Base-by-base conservation (phyloP, 2,329 filamentous ascomycete species). In the Phoma sp. region DNA sequence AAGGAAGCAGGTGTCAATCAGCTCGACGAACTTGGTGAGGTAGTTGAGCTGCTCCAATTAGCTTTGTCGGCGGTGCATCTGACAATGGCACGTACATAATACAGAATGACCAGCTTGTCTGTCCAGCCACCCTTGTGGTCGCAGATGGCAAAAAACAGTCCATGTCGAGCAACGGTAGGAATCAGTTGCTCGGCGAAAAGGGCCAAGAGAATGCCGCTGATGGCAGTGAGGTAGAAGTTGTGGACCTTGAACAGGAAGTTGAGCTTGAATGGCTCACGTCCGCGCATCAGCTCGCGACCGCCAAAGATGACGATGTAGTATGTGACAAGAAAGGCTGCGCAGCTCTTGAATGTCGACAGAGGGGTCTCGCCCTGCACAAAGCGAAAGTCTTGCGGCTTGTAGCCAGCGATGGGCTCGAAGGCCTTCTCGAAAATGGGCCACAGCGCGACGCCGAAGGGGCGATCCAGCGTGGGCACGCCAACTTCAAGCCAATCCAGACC, bases 241-340 rank as follows among this genome's bases (percentile, higher is more conserved):
- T 99, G 94, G 74, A 97, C 85, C 81, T 96, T 90, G 84, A 98
- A 98, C 55, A 95, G 81, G 15, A 84, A 82, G 82, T 91, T 95
- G 73, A 98, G 85, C 84, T 96, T 91, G 81, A 95, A 89, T 21
- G 94, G 84, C 74, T 88, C 84, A 61, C 91, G 86, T 72, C 90
- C 88, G 79, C 91, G 91, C 95, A 99, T 98, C 69, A 92, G 75
- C 79, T 96, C 91, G 63, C 94, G 86, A 57, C 94, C 95, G 62
- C 93, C 93, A 66, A 98, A 96, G 72, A 98, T 95, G 80, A 96
- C 82, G 65, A 90, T 80, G 78, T 98, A 98, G 88, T 98, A 99
- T 75, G 90, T 80, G 72, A 92, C 80, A 68, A 97, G 88, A 75
- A 92, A 89, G 67, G 90, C 85, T 56, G 86, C 85, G 44, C 91